A percentile compares a stretch with the other conserved stretches of the same genome.
Evolutionary conservation across 352 stramenopile genomes (phyloP).

Genomic region (Globisporangium mamillatum): DNA sequence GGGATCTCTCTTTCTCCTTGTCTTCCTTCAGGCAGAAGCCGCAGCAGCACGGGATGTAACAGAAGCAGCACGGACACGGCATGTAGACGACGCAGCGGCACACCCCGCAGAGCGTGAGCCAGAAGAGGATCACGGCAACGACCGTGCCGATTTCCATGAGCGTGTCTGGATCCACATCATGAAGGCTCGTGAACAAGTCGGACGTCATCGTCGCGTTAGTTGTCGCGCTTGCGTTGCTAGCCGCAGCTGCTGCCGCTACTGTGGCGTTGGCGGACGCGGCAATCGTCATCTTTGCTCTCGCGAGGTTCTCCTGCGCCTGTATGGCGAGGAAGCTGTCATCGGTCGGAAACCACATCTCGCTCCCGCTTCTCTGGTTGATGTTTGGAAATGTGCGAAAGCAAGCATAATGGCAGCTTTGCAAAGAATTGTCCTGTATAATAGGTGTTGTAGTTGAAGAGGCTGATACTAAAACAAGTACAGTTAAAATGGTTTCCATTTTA

Average conservation of each 20-base stretch:
- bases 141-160: neutral
- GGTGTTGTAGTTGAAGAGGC: neutral
- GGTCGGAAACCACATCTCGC: slow-evolving; percentile 13
- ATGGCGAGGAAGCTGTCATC: slow-evolving; percentile 18
- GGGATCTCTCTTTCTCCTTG: neutral
- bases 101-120: slow-evolving; percentile 18
- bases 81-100: slow-evolving; percentile 11
- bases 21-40: slow-evolving; percentile 37
- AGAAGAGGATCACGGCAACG: slow-evolving; percentile 3
- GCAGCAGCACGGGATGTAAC: slow-evolving; percentile 33
- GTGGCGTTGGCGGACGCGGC: neutral
- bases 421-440: neutral
- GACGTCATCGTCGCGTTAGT: neutral
- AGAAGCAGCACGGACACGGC: slow-evolving; percentile 18
- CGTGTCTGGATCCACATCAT: neutral
- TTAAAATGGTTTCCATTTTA: neutral
- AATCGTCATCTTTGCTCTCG: neutral
- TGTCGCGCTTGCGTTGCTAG: neutral
- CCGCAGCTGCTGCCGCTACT: neutral
- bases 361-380: neutral
- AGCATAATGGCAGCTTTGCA: neutral
- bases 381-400: neutral
- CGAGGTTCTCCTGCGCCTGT: slow-evolving; percentile 13
- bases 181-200: neutral
- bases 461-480: neutral